Base-by-base conservation (phyloP, 2,329 filamentous ascomycete genomes). In the Apiospora koreana region DNA sequence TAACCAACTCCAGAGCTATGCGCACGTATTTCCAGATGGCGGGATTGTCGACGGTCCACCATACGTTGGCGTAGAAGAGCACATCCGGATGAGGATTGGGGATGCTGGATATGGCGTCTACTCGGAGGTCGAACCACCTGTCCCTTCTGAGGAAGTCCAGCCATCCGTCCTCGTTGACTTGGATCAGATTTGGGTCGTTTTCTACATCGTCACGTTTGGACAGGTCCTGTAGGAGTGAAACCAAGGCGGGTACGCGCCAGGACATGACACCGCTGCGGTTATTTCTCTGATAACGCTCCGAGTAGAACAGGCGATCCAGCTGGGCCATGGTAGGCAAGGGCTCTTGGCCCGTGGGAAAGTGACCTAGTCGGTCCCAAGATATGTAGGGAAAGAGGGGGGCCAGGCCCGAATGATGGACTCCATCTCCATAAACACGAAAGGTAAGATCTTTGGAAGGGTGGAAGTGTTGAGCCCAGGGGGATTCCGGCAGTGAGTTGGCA, bases 41-140 rank as follows among this genome's bases (percentile, higher is more conserved):
- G 5, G 41, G 43, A 35, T 71, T 71, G 46, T 71, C 70, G 14
- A 70, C 70, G 1, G 70, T 70, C 70, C 68, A 68, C 70, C 70
- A 70, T 14, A 62, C 12, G 25, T 67, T 41, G 43, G 42, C 9
- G 42, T 58, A 9, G 5, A 18, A 68, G 70, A n/a, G 50, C 31
- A 21, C 2, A 14, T 62, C 31, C 12, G 64, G 42, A 21, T 65
- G 41, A 48, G 68, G 70, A 21, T 65, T 23, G 7, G 31, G n/a
- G 45, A 71, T 68, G 38, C 21, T 7, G 12, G 38, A 12, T 12
- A 45, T 12, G 43, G 43, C 68, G 50, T 68, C 35, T 3, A 28
- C 48, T 38, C 42, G 48, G 25, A 68, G 31, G 64, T 71, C 70
- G 38, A 70, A 62, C 70, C 70, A 71, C 18, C 58, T 68, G 28